phyloP scores from a whole-genome alignment of 768 basidiomycete species.

The Boletus barrowsii region DNA sequence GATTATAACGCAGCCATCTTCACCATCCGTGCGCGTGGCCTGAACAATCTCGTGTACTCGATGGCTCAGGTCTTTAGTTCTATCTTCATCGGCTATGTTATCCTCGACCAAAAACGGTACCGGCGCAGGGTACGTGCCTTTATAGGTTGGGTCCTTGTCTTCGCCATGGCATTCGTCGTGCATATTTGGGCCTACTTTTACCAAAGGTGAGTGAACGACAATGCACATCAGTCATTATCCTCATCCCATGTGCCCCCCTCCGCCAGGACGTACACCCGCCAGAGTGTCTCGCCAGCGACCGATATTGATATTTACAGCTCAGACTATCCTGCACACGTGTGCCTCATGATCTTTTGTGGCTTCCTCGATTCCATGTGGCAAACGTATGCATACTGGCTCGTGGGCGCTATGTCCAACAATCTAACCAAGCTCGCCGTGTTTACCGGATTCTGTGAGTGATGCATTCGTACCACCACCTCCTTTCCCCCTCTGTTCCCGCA shows the following conservation, averaged over 20 bases:
- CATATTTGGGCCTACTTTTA: constrained; percentile 81
- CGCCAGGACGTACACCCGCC: constrained; percentile 53
- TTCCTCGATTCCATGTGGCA: constrained; percentile 85
- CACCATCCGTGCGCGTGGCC: constrained; percentile 69
- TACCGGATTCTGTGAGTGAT: constrained; percentile 70
- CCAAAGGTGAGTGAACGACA: constrained; percentile 48
- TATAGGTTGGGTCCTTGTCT: constrained; percentile 60
- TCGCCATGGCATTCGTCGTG: constrained; percentile 62
- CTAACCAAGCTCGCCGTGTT: constrained; percentile 79
- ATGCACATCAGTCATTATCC: background rate
- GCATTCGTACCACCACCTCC: background rate
- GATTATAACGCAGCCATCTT: constrained; percentile 76
- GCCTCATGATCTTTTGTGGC: constrained; percentile 70
- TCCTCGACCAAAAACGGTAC: constrained; percentile 59
- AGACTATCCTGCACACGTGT: constrained; percentile 53
- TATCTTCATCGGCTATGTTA: constrained; percentile 57
- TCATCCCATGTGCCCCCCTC: background rate
- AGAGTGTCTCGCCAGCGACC: constrained; percentile 34
- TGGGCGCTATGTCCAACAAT: constrained; percentile 85
- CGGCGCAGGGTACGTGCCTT: constrained; percentile 69
- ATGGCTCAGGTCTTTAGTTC: constrained; percentile 74
- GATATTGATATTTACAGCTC: constrained; percentile 60
- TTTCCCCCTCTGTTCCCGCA: background rate
- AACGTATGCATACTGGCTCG: constrained; percentile 76
- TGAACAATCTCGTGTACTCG: constrained; percentile 84